Conservation (phyloP, 2,329 filamentous ascomycete genomes). For the Colletotrichum tofieldiae region DNA sequence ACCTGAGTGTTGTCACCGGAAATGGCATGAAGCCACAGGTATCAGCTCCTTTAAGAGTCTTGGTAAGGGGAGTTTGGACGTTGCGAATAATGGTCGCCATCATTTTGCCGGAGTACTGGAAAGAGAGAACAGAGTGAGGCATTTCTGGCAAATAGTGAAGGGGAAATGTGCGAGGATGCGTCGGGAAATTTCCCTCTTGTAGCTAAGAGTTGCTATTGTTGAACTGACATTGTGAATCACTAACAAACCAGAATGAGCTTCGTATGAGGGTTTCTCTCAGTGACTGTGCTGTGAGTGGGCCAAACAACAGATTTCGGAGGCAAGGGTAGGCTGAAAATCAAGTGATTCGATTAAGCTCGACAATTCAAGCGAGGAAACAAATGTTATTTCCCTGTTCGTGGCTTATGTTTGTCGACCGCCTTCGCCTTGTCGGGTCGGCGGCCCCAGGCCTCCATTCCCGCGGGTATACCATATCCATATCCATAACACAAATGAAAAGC, state of each 20-base stretch:
- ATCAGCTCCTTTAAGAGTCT: not conserved
- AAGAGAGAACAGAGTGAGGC: too few species aligned
- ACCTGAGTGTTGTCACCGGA: not conserved
- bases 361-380: not conserved
- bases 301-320: too few species aligned
- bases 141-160: not conserved
- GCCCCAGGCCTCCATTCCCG: not conserved
- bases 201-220: too few species aligned
- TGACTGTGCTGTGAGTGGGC: not conserved
- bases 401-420: not conserved
- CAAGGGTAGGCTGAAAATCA: too few species aligned
- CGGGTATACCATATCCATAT: conserved; percentile 32
- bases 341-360: not conserved
- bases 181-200: not conserved
- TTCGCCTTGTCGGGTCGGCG: not conserved
- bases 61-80: not conserved
- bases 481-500: not conserved
- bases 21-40: conserved; percentile 22
- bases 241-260: too few species aligned
- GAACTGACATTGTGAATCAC: not conserved
- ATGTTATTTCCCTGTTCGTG: not conserved
- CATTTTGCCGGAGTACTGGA: not conserved
- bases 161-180: accelerated
- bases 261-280: not conserved
- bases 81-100: too few species aligned